phyloP scores from a whole-genome alignment of 495 filamentous ascomycete species.

The Aspergillus egyptiacus region DNA sequence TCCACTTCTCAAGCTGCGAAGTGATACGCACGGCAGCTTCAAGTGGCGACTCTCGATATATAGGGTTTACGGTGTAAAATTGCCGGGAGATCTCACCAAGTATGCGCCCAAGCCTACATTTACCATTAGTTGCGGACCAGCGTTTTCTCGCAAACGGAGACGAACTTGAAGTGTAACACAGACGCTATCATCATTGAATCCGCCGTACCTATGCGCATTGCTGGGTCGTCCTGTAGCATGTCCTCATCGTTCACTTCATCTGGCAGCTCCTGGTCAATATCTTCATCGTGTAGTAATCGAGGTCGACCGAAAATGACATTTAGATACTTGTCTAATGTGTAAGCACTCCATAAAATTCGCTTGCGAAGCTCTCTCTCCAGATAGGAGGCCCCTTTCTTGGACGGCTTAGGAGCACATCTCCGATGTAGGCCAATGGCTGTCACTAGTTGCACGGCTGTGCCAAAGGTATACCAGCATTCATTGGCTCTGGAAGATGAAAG shows the following conservation, averaged over 20 bases:
- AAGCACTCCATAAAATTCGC: conserved; percentile 53
- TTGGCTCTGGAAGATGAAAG: conserved; percentile 44
- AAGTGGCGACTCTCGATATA: conserved; percentile 33
- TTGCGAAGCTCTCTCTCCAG: conserved; percentile 42
- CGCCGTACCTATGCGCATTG: conserved; percentile 25
- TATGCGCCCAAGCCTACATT: conserved; percentile 39
- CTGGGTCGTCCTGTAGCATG: conserved; percentile 38
- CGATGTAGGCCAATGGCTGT: conserved; percentile 42
- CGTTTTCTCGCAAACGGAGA: not conserved
- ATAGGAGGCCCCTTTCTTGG: conserved; percentile 28
- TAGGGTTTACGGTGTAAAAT: conserved; percentile 43
- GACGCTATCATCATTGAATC: conserved; percentile 47
- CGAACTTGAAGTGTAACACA: conserved; percentile 40
- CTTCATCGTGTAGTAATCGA: conserved; percentile 46
- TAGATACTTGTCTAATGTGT: conserved; percentile 53
- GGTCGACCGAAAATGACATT: conserved; percentile 51
- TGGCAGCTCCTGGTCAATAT: conserved; percentile 49
- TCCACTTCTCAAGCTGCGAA: conserved; percentile 33
- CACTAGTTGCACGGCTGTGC: conserved; percentile 41
- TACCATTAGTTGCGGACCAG: conserved; percentile 2
- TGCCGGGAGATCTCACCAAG: conserved; percentile 42
- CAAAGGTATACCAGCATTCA: conserved; percentile 46
- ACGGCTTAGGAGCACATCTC: conserved; percentile 27
- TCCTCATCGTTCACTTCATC: conserved; percentile 50
- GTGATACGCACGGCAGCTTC: conserved; percentile 36